A percentile compares a stretch with the other conserved stretches of the same genome.
Conservation (phyloP, 805 yeast species). For the Yamadazyma philogaea region DNA sequence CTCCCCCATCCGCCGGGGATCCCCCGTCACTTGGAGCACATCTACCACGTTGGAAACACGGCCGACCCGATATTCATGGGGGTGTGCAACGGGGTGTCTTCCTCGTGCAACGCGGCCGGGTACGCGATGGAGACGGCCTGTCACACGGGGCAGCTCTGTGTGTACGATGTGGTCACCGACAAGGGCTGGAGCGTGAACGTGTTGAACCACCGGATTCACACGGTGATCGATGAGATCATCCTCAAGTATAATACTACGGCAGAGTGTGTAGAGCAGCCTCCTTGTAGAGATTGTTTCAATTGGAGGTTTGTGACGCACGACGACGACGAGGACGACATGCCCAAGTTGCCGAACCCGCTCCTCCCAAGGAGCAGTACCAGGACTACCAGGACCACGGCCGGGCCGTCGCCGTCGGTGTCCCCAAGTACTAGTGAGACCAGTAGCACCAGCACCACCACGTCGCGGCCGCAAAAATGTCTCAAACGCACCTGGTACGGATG, state of each 20-base stretch:
- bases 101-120: conserved; percentile 86
- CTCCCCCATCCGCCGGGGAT: conserved; percentile 92
- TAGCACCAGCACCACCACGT: conserved; percentile 15
- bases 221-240: conserved; percentile 81
- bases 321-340: conserved; percentile 37
- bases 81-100: conserved; percentile 89
- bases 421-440: conserved; percentile 5
- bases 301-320: conserved; percentile 72
- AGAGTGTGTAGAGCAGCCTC: conserved; percentile 66
- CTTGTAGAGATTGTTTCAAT: conserved; percentile 85
- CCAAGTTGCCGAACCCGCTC: conserved; percentile 37
- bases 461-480: conserved; percentile 43
- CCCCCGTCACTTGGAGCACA: conserved; percentile 70
- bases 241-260: conserved; percentile 75
- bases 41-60: conserved; percentile 95
- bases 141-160: conserved; percentile 84
- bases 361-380: conserved; percentile 17
- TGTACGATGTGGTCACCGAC: conserved; percentile 86
- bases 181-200: conserved; percentile 88
- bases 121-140: conserved; percentile 97
- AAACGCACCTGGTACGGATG: conserved; percentile 68
- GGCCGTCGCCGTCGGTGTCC: conserved; percentile 11
- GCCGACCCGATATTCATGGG: conserved; percentile 98
- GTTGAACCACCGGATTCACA: conserved; percentile 84
- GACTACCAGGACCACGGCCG: conserved; percentile 4